Base-by-base conservation (phyloP, 1,139 yeast species). In the Wickerhamomyces sp. region DNA sequence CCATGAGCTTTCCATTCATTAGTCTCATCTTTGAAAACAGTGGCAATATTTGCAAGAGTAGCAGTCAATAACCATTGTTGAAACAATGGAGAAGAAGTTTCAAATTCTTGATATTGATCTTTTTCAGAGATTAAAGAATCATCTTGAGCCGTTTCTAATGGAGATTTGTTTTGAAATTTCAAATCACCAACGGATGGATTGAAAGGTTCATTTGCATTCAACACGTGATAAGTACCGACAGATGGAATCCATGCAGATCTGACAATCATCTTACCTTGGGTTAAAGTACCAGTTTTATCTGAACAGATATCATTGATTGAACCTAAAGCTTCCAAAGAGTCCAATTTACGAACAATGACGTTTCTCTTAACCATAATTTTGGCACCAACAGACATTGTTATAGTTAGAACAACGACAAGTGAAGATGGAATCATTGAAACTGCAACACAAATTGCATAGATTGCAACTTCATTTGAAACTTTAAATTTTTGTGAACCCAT, bases 301-400 rank as follows among this genome's bases (percentile, higher is more conserved):
- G 89, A 82, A 58, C 93, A 83, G 50, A 83, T 81, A 52, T 82
- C 89, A 54, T 80, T 78, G 38, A 83, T 81, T 20, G 89, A 83
- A 18, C 93, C 93, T 30, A 83, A 66, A 18, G 88, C 88, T 55
- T 83, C 93, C 31, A 83, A 66, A 2, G 93, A 81, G 53, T 83
- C 91, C 40, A 84, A 67, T 49, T 80, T 83, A 51, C 93, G 69
- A 15, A 84, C 88, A 59, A 84, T 78, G 24, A 84, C 93, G 51
- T 81, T 66, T 51, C 80, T 72, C 32, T 62, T 58, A 27, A 78
- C 82, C 93, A 84, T 84, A 13, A 77, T 82, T 48, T 79, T 81
- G 25, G 93, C 84, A 17, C 93, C 93, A 41, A 82, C 81, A 7
- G 93, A 89, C 91, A 84, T 83, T 5, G 93, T 83, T 42, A 84